Conservation (phyloP, 1,139 yeast species). For the Saccharomyces hybrid region DNA sequence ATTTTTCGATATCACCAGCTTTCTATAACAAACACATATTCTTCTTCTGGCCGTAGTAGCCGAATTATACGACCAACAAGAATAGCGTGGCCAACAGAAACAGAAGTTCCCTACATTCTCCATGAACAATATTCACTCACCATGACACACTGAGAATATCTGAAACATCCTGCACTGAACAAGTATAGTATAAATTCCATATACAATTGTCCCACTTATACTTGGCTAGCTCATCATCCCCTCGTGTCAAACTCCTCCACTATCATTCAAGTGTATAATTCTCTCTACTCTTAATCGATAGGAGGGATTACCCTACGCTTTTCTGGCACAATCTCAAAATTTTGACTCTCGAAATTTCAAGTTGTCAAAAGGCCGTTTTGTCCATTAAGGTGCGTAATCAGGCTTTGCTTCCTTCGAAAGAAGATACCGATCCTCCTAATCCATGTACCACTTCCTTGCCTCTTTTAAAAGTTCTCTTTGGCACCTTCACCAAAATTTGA, state of each 20-base stretch:
- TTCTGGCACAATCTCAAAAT: not conserved
- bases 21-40: no score
- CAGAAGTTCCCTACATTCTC: not conserved
- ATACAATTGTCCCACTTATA: not conserved
- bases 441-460: not conserved
- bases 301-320: not conserved
- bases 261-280: not conserved
- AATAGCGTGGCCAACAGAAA: not conserved
- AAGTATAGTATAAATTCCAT: not conserved
- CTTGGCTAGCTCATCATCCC: not conserved
- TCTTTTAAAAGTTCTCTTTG: not conserved
- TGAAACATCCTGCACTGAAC: not conserved
- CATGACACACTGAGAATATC: not conserved
- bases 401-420: not conserved
- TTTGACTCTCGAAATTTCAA: not conserved
- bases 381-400: not conserved
- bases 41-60: not conserved
- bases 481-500: not conserved
- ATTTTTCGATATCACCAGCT: not conserved
- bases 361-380: not conserved
- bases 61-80: not conserved
- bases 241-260: not conserved
- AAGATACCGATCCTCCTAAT: not conserved
- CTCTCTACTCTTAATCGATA: not conserved
- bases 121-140: not conserved